A percentile compares a stretch with the other conserved stretches of the same genome.
Conservation (phyloP, 31 red algal genomes). For the Asparagopsis taxiformis region DNA sequence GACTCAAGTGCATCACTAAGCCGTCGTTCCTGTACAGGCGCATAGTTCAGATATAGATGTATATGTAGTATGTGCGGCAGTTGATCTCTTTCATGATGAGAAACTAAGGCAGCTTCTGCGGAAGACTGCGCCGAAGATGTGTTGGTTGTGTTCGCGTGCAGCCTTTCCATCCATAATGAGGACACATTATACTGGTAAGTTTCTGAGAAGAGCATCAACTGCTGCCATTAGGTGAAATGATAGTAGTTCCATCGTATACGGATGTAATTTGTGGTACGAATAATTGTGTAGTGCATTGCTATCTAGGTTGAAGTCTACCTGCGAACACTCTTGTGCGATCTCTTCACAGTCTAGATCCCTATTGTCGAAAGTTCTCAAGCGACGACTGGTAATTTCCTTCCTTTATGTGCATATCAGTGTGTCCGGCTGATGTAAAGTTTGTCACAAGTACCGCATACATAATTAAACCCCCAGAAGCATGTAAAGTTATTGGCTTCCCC, state of each 20-base stretch:
- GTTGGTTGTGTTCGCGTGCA: constrained; percentile 17
- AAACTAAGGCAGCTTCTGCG: constrained; percentile 1
- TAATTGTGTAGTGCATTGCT: not conserved
- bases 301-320: too few species aligned
- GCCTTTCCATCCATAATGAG: not conserved
- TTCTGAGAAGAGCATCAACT: constrained; percentile 7
- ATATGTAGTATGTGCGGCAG: not conserved
- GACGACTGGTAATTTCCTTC: too few species aligned
- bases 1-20: too few species aligned
- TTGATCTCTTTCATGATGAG: not conserved
- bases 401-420: too few species aligned
- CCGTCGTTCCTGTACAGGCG: too few species aligned
- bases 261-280: not conserved
- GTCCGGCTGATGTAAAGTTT: too few species aligned
- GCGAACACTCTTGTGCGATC: too few species aligned
- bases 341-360: too few species aligned
- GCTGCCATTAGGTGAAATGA: not conserved
- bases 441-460: too few species aligned
- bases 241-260: not conserved
- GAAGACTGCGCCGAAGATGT: not conserved
- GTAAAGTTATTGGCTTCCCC: not conserved
- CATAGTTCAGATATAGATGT: too few species aligned
- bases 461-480: too few species aligned
- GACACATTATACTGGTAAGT: constrained; percentile 7
- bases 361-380: too few species aligned